phyloP scores from a whole-genome alignment of 495 filamentous ascomycete species.

The Xylaria venustula region DNA sequence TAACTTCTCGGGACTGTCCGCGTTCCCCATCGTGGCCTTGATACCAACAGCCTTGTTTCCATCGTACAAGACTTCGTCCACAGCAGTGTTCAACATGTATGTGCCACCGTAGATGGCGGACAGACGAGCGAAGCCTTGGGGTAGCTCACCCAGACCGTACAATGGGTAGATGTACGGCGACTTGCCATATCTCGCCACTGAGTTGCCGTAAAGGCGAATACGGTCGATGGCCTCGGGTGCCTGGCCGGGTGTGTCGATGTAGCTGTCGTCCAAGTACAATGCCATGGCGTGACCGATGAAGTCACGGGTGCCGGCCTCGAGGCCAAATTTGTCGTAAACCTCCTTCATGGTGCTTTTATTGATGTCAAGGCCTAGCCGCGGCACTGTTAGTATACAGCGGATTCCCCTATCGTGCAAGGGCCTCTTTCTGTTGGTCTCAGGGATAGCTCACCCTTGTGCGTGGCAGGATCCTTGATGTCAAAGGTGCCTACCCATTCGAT shows the following conservation, averaged over 20 bases:
- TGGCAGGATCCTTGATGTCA: constrained; percentile 75
- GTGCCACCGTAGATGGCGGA: constrained; percentile 98
- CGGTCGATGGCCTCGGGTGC: constrained; percentile 87
- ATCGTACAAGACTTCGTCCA: constrained; percentile 86
- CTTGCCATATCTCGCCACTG: constrained; percentile 96
- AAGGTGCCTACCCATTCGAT: constrained; percentile 95
- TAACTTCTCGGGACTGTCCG: constrained; percentile 76
- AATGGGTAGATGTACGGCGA: constrained; percentile 99
- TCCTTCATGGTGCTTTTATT: constrained; percentile 84
- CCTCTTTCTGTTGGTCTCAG: not conserved
- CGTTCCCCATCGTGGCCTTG: constrained; percentile 91
- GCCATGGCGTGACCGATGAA: constrained; percentile 99
- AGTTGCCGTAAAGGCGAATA: constrained; percentile 95
- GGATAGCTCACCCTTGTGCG: constrained; percentile 72
- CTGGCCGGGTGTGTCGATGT: constrained; percentile 68
- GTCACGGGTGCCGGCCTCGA: constrained; percentile 88
- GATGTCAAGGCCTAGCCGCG: constrained; percentile 73
- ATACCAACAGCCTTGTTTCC: constrained; percentile 83
- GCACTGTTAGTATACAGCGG: constrained; percentile 1
- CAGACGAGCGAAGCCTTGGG: constrained; percentile 95
- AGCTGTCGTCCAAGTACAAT: constrained; percentile 83
- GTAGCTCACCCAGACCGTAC: constrained; percentile 95
- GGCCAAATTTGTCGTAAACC: constrained; percentile 94
- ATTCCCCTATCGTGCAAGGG: not conserved
- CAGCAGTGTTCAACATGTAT: constrained; percentile 95